These are phyloP conservation scores for Porphyridium purpureum DNA, from an alignment of 23 red algal genomes.

Conservation along the genomic window DNA sequence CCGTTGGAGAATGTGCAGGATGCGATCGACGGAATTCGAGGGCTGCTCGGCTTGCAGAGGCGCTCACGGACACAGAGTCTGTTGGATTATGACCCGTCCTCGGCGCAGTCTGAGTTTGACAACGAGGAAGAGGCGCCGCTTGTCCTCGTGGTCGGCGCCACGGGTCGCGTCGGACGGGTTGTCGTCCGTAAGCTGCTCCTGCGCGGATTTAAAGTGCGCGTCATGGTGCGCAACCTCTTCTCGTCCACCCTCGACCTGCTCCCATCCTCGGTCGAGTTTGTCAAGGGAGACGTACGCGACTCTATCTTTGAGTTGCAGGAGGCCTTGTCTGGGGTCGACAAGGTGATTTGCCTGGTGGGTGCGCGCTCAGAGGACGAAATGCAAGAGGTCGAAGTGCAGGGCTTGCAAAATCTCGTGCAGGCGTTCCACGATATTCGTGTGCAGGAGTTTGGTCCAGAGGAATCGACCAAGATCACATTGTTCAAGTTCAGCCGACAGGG, in stretches of 20 bases:
- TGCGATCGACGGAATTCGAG: too few relatives aligned
- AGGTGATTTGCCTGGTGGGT: slow-evolving; percentile 79
- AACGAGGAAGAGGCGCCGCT: slow-evolving; percentile 15
- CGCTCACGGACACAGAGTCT: too few relatives aligned
- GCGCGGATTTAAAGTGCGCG: slow-evolving; percentile 68
- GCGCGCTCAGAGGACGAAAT: slow-evolving; percentile 14
- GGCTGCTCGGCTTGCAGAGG: too few relatives aligned
- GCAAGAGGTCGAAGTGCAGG: slow-evolving; percentile 33
- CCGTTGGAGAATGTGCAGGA: too few relatives aligned
- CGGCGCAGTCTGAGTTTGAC: too few relatives aligned
- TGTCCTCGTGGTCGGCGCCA: slow-evolving; percentile 87
- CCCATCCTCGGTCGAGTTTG: slow-evolving; percentile 56
- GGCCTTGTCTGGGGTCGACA: slow-evolving; percentile 75
- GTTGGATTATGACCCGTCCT: too few relatives aligned
- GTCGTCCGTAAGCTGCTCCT: slow-evolving; percentile 91
- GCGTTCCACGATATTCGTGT: slow-evolving; percentile 78
- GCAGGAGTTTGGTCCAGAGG: slow-evolving; percentile 51
- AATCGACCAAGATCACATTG: slow-evolving; percentile 71
- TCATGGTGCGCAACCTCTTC: slow-evolving; percentile 74
- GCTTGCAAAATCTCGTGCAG: slow-evolving; percentile 37
- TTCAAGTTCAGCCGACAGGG: slow-evolving; percentile 29
- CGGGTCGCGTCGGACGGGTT: slow-evolving; percentile 68
- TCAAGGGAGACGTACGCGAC: slow-evolving; percentile 63
- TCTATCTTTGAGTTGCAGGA: slow-evolving; percentile 63
- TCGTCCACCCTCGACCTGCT: slow-evolving; percentile 59